A percentile compares a stretch with the other conserved stretches of the same genome.
phyloP scores from a whole-genome alignment of 2,329 filamentous ascomycete species.

The Ophiosphaerella herpotricha region DNA sequence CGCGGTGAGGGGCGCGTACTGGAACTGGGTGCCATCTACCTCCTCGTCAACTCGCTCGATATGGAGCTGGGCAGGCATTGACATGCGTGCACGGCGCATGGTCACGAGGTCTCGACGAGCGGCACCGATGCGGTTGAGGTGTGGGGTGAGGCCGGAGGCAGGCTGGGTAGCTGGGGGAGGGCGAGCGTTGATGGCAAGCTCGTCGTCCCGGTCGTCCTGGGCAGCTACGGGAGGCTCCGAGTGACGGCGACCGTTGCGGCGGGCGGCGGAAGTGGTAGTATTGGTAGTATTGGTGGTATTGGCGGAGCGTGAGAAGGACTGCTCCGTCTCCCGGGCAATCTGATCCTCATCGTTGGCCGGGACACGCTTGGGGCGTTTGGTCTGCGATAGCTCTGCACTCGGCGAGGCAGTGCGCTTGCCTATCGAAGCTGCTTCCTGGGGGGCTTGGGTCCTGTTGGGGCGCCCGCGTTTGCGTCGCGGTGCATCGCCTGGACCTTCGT shows the following conservation, averaged over 20 bases:
- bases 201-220: conserved; percentile 22
- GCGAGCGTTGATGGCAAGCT: conserved; percentile 10
- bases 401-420: conserved; percentile 40
- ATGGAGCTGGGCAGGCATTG: conserved; percentile 42
- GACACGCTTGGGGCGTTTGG: conserved; percentile 42
- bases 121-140: conserved; percentile 37
- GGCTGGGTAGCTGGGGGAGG: conserved; percentile 33
- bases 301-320: conserved; percentile 34
- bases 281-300: background rate
- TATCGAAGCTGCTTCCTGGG: conserved; percentile 21
- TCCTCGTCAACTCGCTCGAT: conserved; percentile 31
- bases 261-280: conserved; percentile 15
- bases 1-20: conserved; percentile 42
- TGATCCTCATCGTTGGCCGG: conserved; percentile 35
- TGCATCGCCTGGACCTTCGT: conserved; percentile 40
- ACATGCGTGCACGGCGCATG: conserved; percentile 38
- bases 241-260: conserved; percentile 35
- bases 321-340: conserved; percentile 39
- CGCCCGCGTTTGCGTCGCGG: conserved; percentile 39
- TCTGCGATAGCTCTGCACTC: conserved; percentile 25
- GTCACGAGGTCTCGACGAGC: conserved; percentile 29
- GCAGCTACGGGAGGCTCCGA: conserved; percentile 39
- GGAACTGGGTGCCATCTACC: conserved; percentile 27
- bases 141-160: conserved; percentile 36
- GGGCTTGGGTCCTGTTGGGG: conserved; percentile 27